Evolutionary conservation across 2,329 filamentous ascomycete species (phyloP).

Genomic region (Bipolaris cookei): DNA sequence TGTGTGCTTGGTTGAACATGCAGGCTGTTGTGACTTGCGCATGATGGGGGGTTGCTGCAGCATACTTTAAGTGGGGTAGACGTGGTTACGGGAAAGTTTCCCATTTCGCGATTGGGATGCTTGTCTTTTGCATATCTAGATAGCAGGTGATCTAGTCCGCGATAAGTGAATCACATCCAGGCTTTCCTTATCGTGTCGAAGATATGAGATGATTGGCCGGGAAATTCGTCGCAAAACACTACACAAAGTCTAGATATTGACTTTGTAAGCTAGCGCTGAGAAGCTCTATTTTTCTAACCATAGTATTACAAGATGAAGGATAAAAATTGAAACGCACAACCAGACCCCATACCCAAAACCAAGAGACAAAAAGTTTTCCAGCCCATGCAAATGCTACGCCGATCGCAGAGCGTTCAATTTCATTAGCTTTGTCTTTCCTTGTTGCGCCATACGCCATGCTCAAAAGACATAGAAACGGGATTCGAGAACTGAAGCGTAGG

Average conservation of each 20-base stretch:
- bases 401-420: conserved; percentile 12
- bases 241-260: background rate
- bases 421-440: conserved; percentile 17
- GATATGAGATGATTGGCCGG: too few species aligned
- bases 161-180: too few species aligned
- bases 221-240: background rate
- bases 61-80: conserved; percentile 6
- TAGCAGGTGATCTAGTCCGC: too few species aligned
- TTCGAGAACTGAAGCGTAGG: background rate
- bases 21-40: background rate
- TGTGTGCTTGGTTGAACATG: background rate
- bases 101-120: too few species aligned
- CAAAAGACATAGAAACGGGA: background rate
- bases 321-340: background rate
- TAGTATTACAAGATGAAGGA: conserved; percentile 1
- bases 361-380: conserved; percentile 1
- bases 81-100: background rate
- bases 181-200: too few species aligned
- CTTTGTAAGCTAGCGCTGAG: background rate
- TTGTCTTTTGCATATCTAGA: too few species aligned
- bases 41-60: background rate
- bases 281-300: background rate
- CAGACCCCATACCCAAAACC: background rate
- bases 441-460: conserved; percentile 16
- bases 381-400: conserved; percentile 12